Conservation (phyloP, 1,139 yeast species). For the Kodamaea alishanica region DNA sequence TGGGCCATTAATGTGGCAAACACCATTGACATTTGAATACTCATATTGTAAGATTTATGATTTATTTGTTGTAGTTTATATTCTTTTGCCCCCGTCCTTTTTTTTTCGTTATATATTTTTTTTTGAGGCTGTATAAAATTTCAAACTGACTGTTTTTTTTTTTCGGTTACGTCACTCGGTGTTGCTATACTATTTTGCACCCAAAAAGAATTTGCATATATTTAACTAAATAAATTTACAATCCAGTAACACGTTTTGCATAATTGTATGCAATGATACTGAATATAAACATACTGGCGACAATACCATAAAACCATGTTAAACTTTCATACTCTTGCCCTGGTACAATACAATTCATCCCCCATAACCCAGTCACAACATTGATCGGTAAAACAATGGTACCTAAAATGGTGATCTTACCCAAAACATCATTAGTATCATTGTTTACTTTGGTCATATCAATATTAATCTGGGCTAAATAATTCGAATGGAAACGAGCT, state of each 20-base stretch:
- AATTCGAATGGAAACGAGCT: constrained; percentile 91
- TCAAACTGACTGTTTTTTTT: too few species aligned
- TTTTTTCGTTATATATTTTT: background rate
- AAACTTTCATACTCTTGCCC: constrained; percentile 77
- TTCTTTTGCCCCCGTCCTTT: background rate
- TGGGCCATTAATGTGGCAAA: constrained; percentile 48
- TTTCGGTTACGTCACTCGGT: background rate
- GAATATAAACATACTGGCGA: constrained; percentile 34
- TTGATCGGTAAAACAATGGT: constrained; percentile 92
- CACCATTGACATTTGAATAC: constrained; percentile 44
- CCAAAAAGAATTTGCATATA: background rate
- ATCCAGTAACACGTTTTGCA: constrained; percentile 43
- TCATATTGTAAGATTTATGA: constrained; percentile 23
- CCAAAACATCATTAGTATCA: constrained; percentile 93
- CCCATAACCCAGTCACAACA: constrained; percentile 95
- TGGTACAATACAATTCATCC: constrained; percentile 96
- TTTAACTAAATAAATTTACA: constrained; percentile 16
- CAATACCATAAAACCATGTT: constrained; percentile 68
- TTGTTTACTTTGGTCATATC: constrained; percentile 98
- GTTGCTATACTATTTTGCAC: background rate
- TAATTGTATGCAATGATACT: constrained; percentile 41
- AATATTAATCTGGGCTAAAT: constrained; percentile 91
- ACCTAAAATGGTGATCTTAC: constrained; percentile 90
- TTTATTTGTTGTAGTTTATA: background rate
- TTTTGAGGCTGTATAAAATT: background rate